Conservation (phyloP, 495 filamentous ascomycete species). For the Penicillium coprophilum region DNA sequence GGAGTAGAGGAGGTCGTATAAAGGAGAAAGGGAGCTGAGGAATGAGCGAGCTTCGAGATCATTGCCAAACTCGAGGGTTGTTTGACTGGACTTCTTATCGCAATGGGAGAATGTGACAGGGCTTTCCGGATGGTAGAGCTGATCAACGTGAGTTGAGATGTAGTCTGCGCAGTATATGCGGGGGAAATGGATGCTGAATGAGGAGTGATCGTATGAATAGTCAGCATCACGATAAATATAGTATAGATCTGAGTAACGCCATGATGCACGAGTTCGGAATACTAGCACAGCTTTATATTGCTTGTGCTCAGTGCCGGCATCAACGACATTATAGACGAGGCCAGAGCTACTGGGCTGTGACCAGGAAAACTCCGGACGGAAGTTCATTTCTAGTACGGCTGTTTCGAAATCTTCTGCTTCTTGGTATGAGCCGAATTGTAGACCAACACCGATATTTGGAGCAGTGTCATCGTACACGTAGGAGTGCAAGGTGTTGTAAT, state of each 20-base stretch:
- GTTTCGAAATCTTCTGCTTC: conserved; percentile 36
- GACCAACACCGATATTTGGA: conserved; percentile 35
- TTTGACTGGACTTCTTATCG: conserved; percentile 30
- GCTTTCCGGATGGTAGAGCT: conserved; percentile 31
- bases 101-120: conserved; percentile 39
- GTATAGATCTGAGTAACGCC: conserved; percentile 35
- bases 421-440: conserved; percentile 31
- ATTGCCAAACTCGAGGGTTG: conserved; percentile 29
- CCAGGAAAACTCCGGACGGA: conserved; percentile 31
- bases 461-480: conserved; percentile 40
- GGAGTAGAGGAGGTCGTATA: conserved; percentile 36
- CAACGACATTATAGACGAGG: conserved; percentile 36
- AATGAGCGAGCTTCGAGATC: conserved; percentile 28
- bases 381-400: conserved; percentile 26
- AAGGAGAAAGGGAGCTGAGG: conserved; percentile 34
- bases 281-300: conserved; percentile 38
- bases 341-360: conserved; percentile 27
- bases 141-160: conserved; percentile 39
- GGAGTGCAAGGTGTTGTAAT: conserved; percentile 35
- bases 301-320: conserved; percentile 34
- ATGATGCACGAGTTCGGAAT: conserved; percentile 27
- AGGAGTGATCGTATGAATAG: conserved; percentile 31
- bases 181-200: conserved; percentile 31
- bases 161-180: conserved; percentile 37
- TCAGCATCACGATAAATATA: conserved; percentile 39